Evolutionary conservation across 164 flowering plant species (phyloP).

Genomic region (Piper longum): DNA sequence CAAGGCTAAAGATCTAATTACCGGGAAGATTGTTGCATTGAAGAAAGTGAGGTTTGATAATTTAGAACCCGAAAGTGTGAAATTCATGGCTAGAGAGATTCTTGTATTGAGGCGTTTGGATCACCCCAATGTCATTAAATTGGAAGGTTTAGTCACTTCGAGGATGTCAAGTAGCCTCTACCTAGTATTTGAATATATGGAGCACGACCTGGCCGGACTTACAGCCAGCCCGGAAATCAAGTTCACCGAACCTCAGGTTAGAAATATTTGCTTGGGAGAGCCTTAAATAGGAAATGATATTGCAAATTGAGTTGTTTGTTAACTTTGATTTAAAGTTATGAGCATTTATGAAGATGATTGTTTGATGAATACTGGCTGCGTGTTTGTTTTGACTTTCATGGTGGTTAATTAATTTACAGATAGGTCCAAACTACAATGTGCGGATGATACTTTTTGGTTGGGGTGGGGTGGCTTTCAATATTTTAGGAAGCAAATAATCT

Average conservation of each 20-base stretch:
- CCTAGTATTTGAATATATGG: slow-evolving; percentile 87
- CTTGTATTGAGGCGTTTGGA: slow-evolving; percentile 53
- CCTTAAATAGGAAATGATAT: background rate
- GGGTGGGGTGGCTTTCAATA: too few relatives aligned
- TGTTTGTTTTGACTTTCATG: too few relatives aligned
- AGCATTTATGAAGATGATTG: background rate
- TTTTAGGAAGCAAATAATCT: too few relatives aligned
- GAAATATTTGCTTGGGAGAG: background rate
- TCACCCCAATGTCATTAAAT: slow-evolving; percentile 82
- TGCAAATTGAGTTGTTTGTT: background rate
- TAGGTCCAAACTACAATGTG: too few relatives aligned
- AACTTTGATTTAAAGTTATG: too few relatives aligned
- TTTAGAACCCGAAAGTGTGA: slow-evolving; percentile 85
- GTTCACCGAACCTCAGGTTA: slow-evolving; percentile 79
- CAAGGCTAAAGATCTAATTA: slow-evolving; percentile 67
- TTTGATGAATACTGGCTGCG: too few relatives aligned
- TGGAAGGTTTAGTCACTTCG: slow-evolving; percentile 81
- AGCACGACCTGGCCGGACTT: slow-evolving; percentile 88
- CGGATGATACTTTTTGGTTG: too few relatives aligned
- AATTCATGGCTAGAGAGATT: slow-evolving; percentile 90
- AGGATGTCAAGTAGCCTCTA: slow-evolving; percentile 90
- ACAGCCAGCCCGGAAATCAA: slow-evolving; percentile 54
- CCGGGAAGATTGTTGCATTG: slow-evolving; percentile 81
- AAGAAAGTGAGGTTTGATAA: slow-evolving; percentile 91
- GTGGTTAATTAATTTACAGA: too few relatives aligned